These are phyloP conservation scores for Chaetomium olivaceum DNA, from an alignment of 2,329 filamentous ascomycete species.

Conservation along the genomic window DNA sequence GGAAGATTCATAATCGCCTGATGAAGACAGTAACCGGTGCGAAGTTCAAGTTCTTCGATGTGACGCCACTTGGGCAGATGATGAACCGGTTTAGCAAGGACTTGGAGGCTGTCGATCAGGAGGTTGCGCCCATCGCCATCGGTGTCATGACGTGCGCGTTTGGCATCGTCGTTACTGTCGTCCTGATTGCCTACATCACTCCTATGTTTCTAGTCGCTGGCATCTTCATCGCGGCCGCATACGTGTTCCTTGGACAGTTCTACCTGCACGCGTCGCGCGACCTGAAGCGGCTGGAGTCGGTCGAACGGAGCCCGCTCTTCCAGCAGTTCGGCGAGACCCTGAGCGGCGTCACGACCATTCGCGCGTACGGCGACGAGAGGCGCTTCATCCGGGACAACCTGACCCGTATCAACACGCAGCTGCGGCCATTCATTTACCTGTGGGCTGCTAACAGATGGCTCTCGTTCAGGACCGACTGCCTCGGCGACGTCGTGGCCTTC, in stretches of 20 bases:
- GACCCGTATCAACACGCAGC: constrained; percentile 81
- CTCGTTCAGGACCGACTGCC: constrained; percentile 83
- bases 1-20: constrained; percentile 75
- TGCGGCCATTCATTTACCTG: constrained; percentile 90
- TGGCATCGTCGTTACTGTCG: constrained; percentile 77
- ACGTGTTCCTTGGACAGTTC: constrained; percentile 79
- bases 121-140: constrained; percentile 90
- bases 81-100: constrained; percentile 99
- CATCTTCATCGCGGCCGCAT: constrained; percentile 79
- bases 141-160: constrained; percentile 65
- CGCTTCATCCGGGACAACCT: constrained; percentile 94
- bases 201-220: constrained; percentile 87
- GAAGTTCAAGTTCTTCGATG: constrained; percentile 97
- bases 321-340: constrained; percentile 98
- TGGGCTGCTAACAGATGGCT: constrained; percentile 99
- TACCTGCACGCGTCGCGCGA: constrained; percentile 94
- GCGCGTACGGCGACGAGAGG: constrained; percentile 91
- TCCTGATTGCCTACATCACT: constrained; percentile 84
- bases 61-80: constrained; percentile 89
- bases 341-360: constrained; percentile 91
- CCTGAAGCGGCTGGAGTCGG: constrained; percentile 89
- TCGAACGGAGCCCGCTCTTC: constrained; percentile 91
- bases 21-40: constrained; percentile 80
- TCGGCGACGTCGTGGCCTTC: constrained; percentile 90
- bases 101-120: constrained; percentile 90